Evolutionary conservation across 352 stramenopile genomes (phyloP), one percentile per base, ranked within the genome.

Genomic region (Phytophthora litchii): DNA sequence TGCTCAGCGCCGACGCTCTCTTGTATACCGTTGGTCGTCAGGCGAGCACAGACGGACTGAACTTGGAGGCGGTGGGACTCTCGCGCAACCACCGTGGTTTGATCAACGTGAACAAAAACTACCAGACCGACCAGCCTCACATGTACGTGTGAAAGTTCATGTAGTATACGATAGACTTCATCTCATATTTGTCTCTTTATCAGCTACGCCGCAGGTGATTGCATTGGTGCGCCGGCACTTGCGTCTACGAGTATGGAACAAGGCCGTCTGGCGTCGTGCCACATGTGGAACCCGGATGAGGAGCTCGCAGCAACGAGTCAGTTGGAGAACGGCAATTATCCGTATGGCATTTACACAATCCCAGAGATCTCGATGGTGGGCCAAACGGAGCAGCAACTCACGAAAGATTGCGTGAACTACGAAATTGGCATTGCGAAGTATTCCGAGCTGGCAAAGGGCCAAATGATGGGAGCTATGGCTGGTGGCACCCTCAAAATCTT

Each of bases 311-410:
- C 54, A 4, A 89, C 82, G 34, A 90, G 82, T 37, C 80, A 91
- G 61, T 66, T 91, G 23, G 78, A 89, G 57, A 89, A 57, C 48
- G 85, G 81, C 43, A 91, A 89, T 53, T 97, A 95, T 49, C 89
- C 89, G 37, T 97, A 95, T 62, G 89, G 89, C 47, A 97, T 97
- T 63, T 97, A 97, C 72, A 97, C 89, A 31, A 94, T 97, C 38
- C 89, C 89, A 1, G 89, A 96, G 57, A 96, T 97, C 53, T 94
- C 81, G 36, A 97, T 97, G 89, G 84, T 97, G 17, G 89, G 89
- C 37, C 89, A 94, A 73, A 95, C 86, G 41, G 89, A 97, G 68
- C 81, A 92, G 61, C 74, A 96, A 54, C 76, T 96, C 16, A 95
- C 88, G 10, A 76, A 76, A 32, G 76, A 88, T 23, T 80, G 84